Percentiles rank a stretch among this genome's conserved stretches.
phyloP scores from a whole-genome alignment of 148 eudicot genomes.

The Arctostaphylos glauca region DNA sequence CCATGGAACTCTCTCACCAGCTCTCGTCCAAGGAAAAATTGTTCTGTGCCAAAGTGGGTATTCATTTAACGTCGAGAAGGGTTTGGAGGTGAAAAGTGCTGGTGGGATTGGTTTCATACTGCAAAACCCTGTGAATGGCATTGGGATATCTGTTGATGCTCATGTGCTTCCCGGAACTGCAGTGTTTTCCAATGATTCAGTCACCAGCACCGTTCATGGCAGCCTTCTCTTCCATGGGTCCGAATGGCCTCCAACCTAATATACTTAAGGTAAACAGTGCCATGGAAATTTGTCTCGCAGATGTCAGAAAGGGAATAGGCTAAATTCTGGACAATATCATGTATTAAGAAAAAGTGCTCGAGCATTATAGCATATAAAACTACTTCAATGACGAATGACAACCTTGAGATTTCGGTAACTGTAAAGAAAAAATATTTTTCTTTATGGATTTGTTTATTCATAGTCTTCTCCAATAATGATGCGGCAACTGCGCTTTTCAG shows the following conservation, averaged over 20 bases:
- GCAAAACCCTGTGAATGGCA: constrained; percentile 6
- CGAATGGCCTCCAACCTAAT: constrained; percentile 24
- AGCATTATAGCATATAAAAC: too few species aligned
- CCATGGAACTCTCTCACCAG: constrained; percentile 11
- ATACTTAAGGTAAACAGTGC: constrained; percentile 19
- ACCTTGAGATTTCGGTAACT: neutral
- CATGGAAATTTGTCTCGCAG: neutral
- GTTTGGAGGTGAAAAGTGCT: constrained; percentile 20
- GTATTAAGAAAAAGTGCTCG: too few species aligned
- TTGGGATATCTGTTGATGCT: constrained; percentile 10
- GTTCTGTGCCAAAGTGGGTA: constrained; percentile 17
- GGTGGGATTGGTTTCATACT: constrained; percentile 19
- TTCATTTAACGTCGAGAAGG: neutral
- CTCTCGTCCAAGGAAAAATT: constrained; percentile 17
- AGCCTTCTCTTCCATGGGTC: constrained; percentile 19
- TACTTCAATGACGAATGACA: too few species aligned
- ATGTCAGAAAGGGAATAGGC: neutral
- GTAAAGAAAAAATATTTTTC: neutral
- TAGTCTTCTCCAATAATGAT: neutral
- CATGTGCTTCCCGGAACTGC: constrained; percentile 20
- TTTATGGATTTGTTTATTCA: neutral
- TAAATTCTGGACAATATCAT: too few species aligned
- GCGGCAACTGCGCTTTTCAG: too few species aligned
- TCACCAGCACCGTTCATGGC: constrained; percentile 25
- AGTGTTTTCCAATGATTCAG: neutral